These are phyloP conservation scores for Mitragyna speciosa DNA, from an alignment of 257 asterid genomes.

Conservation along the genomic window DNA sequence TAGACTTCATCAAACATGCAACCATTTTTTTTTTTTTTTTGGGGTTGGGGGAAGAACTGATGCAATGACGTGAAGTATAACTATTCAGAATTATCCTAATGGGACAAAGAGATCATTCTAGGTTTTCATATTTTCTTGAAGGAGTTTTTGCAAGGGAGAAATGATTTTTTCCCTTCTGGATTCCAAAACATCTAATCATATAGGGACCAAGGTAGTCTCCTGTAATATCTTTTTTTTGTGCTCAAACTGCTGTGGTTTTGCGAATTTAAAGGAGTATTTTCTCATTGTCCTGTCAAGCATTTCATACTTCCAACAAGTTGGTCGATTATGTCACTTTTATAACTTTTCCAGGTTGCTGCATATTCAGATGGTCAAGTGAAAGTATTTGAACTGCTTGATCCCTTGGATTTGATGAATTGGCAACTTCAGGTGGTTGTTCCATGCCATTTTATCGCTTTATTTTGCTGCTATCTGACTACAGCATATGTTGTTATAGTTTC, in stretches of 20 bases:
- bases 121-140: neutral
- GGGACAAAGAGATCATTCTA: neutral
- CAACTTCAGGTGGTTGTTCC: slow-evolving; percentile 80
- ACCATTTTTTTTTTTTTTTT: too few relatives aligned
- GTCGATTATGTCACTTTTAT: neutral
- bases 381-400: slow-evolving; percentile 74
- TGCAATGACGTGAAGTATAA: neutral
- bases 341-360: slow-evolving; percentile 66
- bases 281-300: neutral
- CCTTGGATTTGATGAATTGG: slow-evolving; percentile 85
- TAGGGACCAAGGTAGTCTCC: neutral
- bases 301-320: neutral
- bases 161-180: neutral
- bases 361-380: slow-evolving; percentile 80
- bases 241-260: neutral
- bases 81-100: neutral
- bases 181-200: neutral
- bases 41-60: neutral
- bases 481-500: neutral
- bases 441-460: neutral
- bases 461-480: neutral
- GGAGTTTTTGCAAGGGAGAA: neutral
- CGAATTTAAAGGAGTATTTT: too few relatives aligned
- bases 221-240: neutral
- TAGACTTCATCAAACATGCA: neutral